These are phyloP conservation scores for Fusarium torreyae DNA, from an alignment of 2,329 filamentous ascomycete genomes.

Conservation along the genomic window DNA sequence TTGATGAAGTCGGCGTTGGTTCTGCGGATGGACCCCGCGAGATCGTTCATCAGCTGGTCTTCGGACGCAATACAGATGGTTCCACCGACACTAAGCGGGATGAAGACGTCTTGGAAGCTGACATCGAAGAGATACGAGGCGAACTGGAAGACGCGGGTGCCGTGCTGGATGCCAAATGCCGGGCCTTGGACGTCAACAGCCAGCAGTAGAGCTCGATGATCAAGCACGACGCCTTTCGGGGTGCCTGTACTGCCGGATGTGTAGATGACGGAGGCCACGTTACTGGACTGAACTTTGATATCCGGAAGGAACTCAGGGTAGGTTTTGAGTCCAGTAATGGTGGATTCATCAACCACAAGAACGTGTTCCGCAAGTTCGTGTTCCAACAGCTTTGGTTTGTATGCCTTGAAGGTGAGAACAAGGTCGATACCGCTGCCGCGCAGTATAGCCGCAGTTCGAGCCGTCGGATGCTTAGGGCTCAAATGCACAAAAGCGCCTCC, in stretches of 20 bases:
- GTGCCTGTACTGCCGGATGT: constrained; percentile 12
- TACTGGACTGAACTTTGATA: constrained; percentile 15
- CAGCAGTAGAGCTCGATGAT: constrained; percentile 13
- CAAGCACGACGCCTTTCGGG: constrained; percentile 15
- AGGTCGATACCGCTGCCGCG: constrained; percentile 13
- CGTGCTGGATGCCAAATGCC: constrained; percentile 17
- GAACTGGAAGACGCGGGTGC: constrained; percentile 17
- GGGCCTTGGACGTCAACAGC: constrained; percentile 16
- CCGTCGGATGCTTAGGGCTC: constrained; percentile 13
- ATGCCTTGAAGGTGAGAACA: constrained; percentile 7
- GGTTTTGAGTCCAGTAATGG: constrained; percentile 7
- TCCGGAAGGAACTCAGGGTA: constrained; percentile 12
- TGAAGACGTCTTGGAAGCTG: constrained; percentile 16
- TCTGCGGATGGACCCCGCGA: constrained; percentile 15
- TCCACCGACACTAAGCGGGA: constrained; percentile 17
- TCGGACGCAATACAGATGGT: constrained; percentile 18
- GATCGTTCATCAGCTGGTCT: constrained; percentile 17
- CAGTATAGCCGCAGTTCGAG: constrained; percentile 17
- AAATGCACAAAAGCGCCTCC: constrained; percentile 16
- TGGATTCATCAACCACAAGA: constrained; percentile 18
- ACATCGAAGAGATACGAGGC: constrained; percentile 17
- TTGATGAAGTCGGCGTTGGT: constrained; percentile 18
- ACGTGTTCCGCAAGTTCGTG: constrained; percentile 12
- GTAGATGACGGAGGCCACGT: constrained; percentile 16
- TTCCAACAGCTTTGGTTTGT: constrained; percentile 15